phyloP scores from a whole-genome alignment of 768 basidiomycete species.

The Rubroboletus satanas region DNA sequence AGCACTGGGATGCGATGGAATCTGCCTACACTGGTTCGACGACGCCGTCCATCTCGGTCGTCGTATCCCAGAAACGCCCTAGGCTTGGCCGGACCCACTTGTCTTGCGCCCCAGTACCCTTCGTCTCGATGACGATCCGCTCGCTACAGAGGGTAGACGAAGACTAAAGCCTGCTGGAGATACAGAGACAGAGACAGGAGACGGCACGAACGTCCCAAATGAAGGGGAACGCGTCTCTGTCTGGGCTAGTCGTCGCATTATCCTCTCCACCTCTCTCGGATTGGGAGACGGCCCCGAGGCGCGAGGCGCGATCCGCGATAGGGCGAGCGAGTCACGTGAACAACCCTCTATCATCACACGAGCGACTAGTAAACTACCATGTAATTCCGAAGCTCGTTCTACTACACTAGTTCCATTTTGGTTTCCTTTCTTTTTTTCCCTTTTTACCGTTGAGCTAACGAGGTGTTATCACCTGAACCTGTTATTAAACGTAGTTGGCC shows the following conservation, averaged over 20 bases:
- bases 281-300: too few species aligned
- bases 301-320: too few species aligned
- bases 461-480: too few species aligned
- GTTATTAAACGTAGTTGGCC: too few species aligned
- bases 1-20: slow-evolving; percentile 49
- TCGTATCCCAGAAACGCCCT: slow-evolving; percentile 49
- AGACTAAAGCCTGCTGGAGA: slow-evolving; percentile 26
- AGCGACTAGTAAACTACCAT: neutral
- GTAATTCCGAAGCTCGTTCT: too few species aligned
- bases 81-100: slow-evolving; percentile 72
- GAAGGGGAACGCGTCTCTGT: slow-evolving; percentile 39
- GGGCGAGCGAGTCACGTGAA: slow-evolving; percentile 2
- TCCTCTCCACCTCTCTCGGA: slow-evolving; percentile 59
- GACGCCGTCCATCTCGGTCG: slow-evolving; percentile 62
- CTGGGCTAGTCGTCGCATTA: slow-evolving; percentile 57
- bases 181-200: slow-evolving; percentile 20
- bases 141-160: slow-evolving; percentile 17
- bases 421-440: too few species aligned
- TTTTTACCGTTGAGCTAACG: too few species aligned
- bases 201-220: slow-evolving; percentile 6
- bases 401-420: too few species aligned
- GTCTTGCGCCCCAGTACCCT: slow-evolving; percentile 35
- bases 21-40: slow-evolving; percentile 87
- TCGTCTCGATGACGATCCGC: slow-evolving; percentile 11
- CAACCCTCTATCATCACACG: neutral